phyloP scores from a whole-genome alignment of 2,329 filamentous ascomycete genomes.

The Sphaceloma murrayae region DNA sequence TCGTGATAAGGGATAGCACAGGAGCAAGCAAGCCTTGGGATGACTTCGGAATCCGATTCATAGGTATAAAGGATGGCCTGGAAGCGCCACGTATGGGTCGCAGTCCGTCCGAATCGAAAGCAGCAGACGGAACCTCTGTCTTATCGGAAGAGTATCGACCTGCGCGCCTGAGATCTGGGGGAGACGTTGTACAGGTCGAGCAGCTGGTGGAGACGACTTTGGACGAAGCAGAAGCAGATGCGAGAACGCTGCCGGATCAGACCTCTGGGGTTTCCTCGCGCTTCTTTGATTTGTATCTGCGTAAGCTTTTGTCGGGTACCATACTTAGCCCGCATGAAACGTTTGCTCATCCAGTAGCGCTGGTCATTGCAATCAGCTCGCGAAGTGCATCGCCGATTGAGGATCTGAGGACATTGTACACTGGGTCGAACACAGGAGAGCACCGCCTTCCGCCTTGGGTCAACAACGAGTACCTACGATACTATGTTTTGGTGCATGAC shows the following conservation, averaged over 20 bases:
- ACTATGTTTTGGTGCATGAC: slow-evolving; percentile 93
- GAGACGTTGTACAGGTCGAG: slow-evolving; percentile 61
- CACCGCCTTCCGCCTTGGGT: slow-evolving; percentile 73
- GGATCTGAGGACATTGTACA: slow-evolving; percentile 73
- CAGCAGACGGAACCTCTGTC: slow-evolving; percentile 22
- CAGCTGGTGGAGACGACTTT: slow-evolving; percentile 71
- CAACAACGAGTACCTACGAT: slow-evolving; percentile 82
- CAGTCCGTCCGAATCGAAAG: slow-evolving; percentile 23
- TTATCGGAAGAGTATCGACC: slow-evolving; percentile 29
- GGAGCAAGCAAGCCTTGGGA: slow-evolving; percentile 76
- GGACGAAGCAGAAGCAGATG: slow-evolving; percentile 56
- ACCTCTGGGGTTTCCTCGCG: slow-evolving; percentile 26
- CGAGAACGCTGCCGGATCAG: slow-evolving; percentile 32
- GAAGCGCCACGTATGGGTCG: slow-evolving; percentile 30
- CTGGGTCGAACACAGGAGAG: slow-evolving; percentile 69
- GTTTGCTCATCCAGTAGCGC: slow-evolving; percentile 87
- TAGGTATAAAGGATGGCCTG: slow-evolving; percentile 52
- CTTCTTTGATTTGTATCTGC: slow-evolving; percentile 77
- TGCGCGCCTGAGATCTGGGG: slow-evolving; percentile 36
- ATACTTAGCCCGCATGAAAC: slow-evolving; percentile 79
- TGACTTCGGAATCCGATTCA: slow-evolving; percentile 83
- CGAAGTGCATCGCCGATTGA: slow-evolving; percentile 75
- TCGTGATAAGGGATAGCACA: slow-evolving; percentile 82
- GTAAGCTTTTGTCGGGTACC: slow-evolving; percentile 70
- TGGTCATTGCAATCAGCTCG: slow-evolving; percentile 90